Evolutionary conservation across 148 eudicot species (phyloP), one percentile per base, ranked within the genome.

Genomic region (Nepenthes mirabilis): DNA sequence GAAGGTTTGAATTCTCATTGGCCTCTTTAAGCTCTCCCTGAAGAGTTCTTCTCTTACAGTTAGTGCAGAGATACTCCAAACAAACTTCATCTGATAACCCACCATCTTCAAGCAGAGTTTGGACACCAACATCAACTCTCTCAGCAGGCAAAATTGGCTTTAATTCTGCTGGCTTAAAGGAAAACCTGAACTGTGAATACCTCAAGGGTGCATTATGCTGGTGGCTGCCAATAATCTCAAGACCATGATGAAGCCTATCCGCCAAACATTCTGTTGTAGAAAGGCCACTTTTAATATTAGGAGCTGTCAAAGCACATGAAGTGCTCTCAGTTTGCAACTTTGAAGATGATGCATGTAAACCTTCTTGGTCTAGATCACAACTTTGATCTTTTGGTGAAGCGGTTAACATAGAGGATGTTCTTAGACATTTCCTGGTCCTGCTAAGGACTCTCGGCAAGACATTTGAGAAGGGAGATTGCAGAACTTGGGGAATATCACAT

Each of bases 91-190:
- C 83, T 14, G 48, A 68, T 67, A 58, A 54, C 61, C 75, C 83
- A 47, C 52, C 54, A 57, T 74, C 72, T 62, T 61, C 69, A 57
- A 64, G 43, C 43, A 40, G 51, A 45, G 98, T 79, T 79, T 93
- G 98, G 63, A 84, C 71, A 14, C 96, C 98, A 47, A 81, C 85
- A 69, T 93, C 85, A 58, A 87, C 90, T 78, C 82, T 93, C 47
- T 67, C 74, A 65, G 70, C 68, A 36, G 89, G 82, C 45, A 75
- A 61, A 43, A 68, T 50, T 63, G 79, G 72, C 66, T 76, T 86
- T 36, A 78, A 59, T 45, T 86, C 95, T 47, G 78, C 49, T 43
- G 81, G 81, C 65, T 82, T 88, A 66, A 66, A 83, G 14, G 98
- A 82, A 75, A 83, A 80, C 60, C 91, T 78, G 70, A 78, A 89